Base-by-base conservation (phyloP, 257 asterid species). In the Capsicum pubescens region DNA sequence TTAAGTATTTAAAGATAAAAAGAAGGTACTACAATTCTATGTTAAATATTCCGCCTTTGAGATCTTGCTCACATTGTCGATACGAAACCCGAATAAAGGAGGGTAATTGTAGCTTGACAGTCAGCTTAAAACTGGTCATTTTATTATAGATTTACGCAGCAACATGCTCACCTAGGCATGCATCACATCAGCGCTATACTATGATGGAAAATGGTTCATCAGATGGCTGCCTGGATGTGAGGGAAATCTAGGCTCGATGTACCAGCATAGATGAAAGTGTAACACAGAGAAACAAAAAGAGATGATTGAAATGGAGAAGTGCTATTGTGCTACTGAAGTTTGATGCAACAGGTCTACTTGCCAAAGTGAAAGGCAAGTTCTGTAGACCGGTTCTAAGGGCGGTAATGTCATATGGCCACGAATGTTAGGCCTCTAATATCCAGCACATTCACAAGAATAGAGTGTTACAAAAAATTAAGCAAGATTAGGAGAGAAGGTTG, bases 391-490 rank as follows among this genome's bases (percentile, higher is more conserved):
- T 17, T 44, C 44, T 70, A 16, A 70, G 79, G 55, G 9, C 0
- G 17, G 35, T 16, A 69, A 70, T 70, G 35, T 5, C 21, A 44
- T 44, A 70, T 16, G 36, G 57, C 42, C 1, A 15, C 1, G 35
- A 70, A 70, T n/a, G 36, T 70, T 70, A 44, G 56, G 57, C 56
- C 36, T 9, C 57, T 17, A 70, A 70, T 35, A 44, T 70, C 79
- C 79, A 0, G 9, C 57, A 17, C 35, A 70, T 17, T 44, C 35
- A 17, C 36, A 44, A 70, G 57, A 70, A 0, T 2, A 35, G 21
- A 6, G 21, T 16, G 21, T 64, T 39, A 39, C 44, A 0, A 39
- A 39, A 67, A 7, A 5, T 67, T 67, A 13, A 67, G 50, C 79
- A 44, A 9, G 35, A 44, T 70, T 70, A 9, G 57, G 44, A 70